phyloP scores from a whole-genome alignment of 2,329 filamentous ascomycete species.

The Cryphonectria japonica region DNA sequence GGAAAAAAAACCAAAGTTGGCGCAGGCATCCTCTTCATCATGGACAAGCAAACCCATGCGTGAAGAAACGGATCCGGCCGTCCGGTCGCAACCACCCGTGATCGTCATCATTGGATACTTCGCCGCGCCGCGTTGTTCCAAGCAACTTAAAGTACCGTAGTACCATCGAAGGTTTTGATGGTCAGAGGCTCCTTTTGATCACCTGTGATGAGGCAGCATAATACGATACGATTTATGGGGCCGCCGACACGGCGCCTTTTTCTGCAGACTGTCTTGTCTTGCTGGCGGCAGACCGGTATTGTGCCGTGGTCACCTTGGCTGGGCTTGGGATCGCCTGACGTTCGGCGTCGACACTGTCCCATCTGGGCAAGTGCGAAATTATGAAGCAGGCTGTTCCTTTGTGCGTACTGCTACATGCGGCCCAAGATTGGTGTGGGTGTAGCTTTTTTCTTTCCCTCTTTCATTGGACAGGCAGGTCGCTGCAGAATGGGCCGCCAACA shows the following conservation, averaged over 20 bases:
- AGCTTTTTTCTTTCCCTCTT: neutral
- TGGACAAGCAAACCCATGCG: slow-evolving; percentile 17
- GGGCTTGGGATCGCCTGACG: neutral
- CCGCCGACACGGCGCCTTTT: neutral
- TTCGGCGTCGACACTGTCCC: neutral
- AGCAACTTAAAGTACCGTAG: slow-evolving; percentile 3
- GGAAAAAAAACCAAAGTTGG: slow-evolving; percentile 10
- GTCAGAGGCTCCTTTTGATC: slow-evolving; percentile 19
- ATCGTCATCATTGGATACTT: slow-evolving; percentile 23
- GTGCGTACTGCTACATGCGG: slow-evolving; percentile 3
- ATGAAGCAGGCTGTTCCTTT: neutral
- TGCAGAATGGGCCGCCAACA: neutral
- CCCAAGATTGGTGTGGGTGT: neutral
- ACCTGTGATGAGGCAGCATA: slow-evolving; percentile 9
- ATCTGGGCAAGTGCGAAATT: slow-evolving; percentile 5
- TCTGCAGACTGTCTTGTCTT: neutral
- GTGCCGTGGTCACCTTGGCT: neutral
- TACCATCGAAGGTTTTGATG: slow-evolving; percentile 21
- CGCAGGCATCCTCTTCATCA: slow-evolving; percentile 3
- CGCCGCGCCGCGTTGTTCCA: slow-evolving; percentile 20
- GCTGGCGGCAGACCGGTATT: neutral
- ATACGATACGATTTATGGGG: slow-evolving; percentile 13
- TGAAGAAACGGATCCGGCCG: slow-evolving; percentile 22
- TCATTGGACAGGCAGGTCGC: slow-evolving; percentile 5
- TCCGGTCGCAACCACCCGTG: slow-evolving; percentile 22